phyloP scores from a whole-genome alignment of 1,284 basidiomycete genomes.

The Cronartium quercuum region DNA sequence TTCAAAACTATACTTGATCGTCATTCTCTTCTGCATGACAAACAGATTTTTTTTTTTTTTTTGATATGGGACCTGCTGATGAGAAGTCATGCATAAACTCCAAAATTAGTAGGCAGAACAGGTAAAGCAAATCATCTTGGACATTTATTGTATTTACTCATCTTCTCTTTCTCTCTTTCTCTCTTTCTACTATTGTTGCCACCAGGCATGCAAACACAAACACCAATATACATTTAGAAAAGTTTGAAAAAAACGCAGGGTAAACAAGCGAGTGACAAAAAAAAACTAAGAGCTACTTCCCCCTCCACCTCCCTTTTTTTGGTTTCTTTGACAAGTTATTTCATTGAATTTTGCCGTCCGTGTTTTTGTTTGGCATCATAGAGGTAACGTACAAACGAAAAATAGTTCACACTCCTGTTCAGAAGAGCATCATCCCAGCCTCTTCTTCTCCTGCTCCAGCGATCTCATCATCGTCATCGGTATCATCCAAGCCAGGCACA shows the following conservation, averaged over 20 bases:
- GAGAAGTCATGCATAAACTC: too few relatives aligned
- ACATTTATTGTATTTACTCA: too few relatives aligned
- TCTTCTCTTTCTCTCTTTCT: too few relatives aligned
- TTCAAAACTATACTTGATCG: too few relatives aligned
- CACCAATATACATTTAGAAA: neutral
- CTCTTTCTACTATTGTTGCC: too few relatives aligned
- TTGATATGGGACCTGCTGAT: too few relatives aligned
- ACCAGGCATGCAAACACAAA: too few relatives aligned
- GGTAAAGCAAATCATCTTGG: too few relatives aligned
- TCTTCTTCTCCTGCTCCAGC: conserved; percentile 18
- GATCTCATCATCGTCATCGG: conserved; percentile 31
- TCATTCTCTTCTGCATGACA: too few relatives aligned
- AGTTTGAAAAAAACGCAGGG: neutral
- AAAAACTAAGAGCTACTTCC: neutral
- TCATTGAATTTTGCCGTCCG: neutral
- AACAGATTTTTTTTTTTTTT: too few relatives aligned
- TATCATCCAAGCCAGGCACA: conserved; percentile 32
- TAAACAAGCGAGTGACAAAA: neutral
- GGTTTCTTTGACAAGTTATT: neutral
- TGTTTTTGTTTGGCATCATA: too few relatives aligned
- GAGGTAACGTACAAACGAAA: neutral
- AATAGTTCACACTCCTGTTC: neutral
- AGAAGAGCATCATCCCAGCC: conserved; percentile 35
- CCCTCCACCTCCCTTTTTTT: neutral
- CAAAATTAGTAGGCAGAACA: too few relatives aligned